Base-by-base conservation (phyloP, 495 filamentous ascomycete species). In the Aspergillus olivimuriae region DNA sequence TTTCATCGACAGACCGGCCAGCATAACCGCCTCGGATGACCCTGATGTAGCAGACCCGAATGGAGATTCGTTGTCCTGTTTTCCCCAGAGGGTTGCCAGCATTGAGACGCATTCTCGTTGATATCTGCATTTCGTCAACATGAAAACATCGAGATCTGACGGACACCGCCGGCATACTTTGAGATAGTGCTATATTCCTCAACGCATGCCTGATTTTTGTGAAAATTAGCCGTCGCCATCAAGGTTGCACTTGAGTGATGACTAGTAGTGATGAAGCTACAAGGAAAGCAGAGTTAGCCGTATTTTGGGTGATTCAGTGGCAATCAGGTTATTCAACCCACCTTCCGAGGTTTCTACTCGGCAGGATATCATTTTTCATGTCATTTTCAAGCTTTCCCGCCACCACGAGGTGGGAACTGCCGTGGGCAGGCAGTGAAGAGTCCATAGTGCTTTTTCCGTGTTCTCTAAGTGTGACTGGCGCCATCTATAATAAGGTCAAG, bases 1-100 rank as follows among this genome's bases (percentile, higher is more conserved):
- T 69, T 87, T 87, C 84, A 89, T 86, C 6, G 85, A 83, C 36
- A 88, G 61, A 3, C 84, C 85, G 12, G 83, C 84, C 6, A 88
- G 74, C 51, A 85, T 82, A 43, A 88, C 83, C 2, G 83, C 85
- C 53, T 88, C 85, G 5, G 75, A 81, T 2, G 79, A 85, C 0
- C 84, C 85, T 0, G 82, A 86, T 0, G 85, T 88, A 1, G 84
- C 83, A 1, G 80, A 75, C 3, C 84, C 85, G 47, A 87, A 73
- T 20, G 85, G 83, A 37, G 71, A 78, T 59, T 88, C 81, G 19
- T 71, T 70, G 44, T 78, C 76, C 35, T 79, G 74, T 2, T 73
- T 78, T 3, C 74, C 74, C 84, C 84, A 89, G 7, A 89, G 65
- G 54, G 86, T 55, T 6, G 83, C 76, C 24, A 88, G 66, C 53